phyloP scores from a whole-genome alignment of 306 rosid species.

The Vigna angularis region DNA sequence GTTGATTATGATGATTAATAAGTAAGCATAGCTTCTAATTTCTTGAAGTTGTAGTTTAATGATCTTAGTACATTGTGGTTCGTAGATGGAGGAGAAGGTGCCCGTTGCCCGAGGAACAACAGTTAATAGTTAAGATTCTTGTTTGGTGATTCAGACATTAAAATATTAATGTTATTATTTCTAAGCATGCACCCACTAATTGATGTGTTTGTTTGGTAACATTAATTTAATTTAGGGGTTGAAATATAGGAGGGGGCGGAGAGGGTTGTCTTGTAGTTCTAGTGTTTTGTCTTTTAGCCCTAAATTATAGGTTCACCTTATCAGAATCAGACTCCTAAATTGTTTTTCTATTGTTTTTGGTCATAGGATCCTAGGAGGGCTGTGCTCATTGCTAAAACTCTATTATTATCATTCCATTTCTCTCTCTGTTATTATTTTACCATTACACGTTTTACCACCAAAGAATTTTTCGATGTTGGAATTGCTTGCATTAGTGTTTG shows the following conservation, averaged over 20 bases:
- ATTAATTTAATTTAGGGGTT: slow-evolving; percentile 36
- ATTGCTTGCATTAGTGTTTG: slow-evolving; percentile 25
- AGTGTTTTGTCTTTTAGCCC: slow-evolving; percentile 47
- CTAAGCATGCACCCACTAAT: slow-evolving; percentile 39
- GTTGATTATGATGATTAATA: background rate
- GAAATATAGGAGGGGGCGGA: slow-evolving; percentile 38
- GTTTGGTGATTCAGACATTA: slow-evolving; percentile 1
- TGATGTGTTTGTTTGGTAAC: slow-evolving; percentile 39
- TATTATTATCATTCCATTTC: slow-evolving; percentile 8
- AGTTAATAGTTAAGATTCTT: slow-evolving; percentile 63
- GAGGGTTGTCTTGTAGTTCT: slow-evolving; percentile 39
- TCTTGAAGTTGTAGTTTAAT: background rate
- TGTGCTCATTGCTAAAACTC: slow-evolving; percentile 17
- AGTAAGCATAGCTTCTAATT: background rate
- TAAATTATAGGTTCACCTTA: slow-evolving; percentile 45
- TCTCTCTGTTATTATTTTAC: too few species aligned
- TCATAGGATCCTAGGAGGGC: slow-evolving; percentile 54
- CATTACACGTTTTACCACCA: slow-evolving; percentile 33
- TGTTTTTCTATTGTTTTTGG: slow-evolving; percentile 36
- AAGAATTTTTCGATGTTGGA: slow-evolving; percentile 44
- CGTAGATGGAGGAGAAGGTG: slow-evolving; percentile 43
- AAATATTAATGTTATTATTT: slow-evolving; percentile 2
- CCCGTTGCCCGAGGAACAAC: slow-evolving; percentile 55
- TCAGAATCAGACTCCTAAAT: slow-evolving; percentile 43
- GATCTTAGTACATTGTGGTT: background rate